Percentiles rank a stretch among this genome's conserved stretches.
Conservation (phyloP, 805 yeast genomes). For the Millerozyma miso region DNA sequence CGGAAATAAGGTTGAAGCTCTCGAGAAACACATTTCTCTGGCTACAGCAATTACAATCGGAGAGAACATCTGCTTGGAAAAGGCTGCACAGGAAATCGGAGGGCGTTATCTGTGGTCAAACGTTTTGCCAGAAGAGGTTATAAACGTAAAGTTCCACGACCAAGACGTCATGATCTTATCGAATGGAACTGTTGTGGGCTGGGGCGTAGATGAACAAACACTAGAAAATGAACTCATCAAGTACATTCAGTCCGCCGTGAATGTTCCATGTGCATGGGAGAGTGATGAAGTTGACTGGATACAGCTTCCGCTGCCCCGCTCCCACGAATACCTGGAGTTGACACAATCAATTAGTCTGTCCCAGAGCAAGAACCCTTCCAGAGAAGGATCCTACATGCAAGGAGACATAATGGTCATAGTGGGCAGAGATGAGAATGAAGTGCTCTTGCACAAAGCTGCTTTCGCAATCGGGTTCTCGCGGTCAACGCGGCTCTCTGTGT, state of each 20-base stretch:
- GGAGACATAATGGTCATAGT: constrained; percentile 72
- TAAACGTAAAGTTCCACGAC: constrained; percentile 42
- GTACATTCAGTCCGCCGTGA: constrained; percentile 43
- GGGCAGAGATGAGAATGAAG: constrained; percentile 42
- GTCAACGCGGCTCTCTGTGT: constrained; percentile 77
- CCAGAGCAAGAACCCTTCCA: constrained; percentile 7
- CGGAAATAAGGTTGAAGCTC: constrained; percentile 15
- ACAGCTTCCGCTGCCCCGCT: constrained; percentile 26
- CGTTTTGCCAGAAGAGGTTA: constrained; percentile 66
- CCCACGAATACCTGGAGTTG: neutral
- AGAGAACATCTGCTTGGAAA: constrained; percentile 61
- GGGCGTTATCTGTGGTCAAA: constrained; percentile 5
- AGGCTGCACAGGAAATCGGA: constrained; percentile 24
- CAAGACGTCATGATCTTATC: constrained; percentile 63
- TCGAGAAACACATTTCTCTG: constrained; percentile 32
- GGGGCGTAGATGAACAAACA: constrained; percentile 67
- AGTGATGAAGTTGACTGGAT: constrained; percentile 86
- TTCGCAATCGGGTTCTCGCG: constrained; percentile 85
- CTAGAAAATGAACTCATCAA: constrained; percentile 49
- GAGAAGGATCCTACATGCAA: constrained; percentile 39
- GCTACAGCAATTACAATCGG: constrained; percentile 72
- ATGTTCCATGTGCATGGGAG: constrained; percentile 46
- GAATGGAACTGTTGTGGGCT: constrained; percentile 78
- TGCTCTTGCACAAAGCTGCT: constrained; percentile 74
- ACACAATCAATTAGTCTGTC: neutral